phyloP scores from a whole-genome alignment of 805 yeast species.

The Candida adriatica region DNA sequence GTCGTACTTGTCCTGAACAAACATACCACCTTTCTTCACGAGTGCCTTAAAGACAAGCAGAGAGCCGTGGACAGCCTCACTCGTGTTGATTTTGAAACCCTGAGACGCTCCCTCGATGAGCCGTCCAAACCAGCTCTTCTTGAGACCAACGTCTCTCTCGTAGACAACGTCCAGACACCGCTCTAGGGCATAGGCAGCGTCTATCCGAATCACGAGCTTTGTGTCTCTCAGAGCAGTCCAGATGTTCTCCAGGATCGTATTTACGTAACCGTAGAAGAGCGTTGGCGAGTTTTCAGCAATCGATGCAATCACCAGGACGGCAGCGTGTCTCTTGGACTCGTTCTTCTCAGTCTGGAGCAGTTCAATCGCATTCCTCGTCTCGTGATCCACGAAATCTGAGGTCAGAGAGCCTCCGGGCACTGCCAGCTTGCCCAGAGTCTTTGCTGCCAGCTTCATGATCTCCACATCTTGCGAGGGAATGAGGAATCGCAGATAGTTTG shows the following conservation, averaged over 20 bases:
- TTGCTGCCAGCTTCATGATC: conserved; percentile 82
- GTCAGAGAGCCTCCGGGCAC: conserved; percentile 85
- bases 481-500: conserved; percentile 78
- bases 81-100: conserved; percentile 44
- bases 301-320: conserved; percentile 73
- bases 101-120: conserved; percentile 62
- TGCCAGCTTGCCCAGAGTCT: conserved; percentile 82
- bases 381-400: conserved; percentile 88
- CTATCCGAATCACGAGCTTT: conserved; percentile 66
- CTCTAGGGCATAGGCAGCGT: conserved; percentile 76
- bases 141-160: conserved; percentile 64
- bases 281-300: conserved; percentile 87
- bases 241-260: conserved; percentile 70
- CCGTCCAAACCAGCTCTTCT: conserved; percentile 69
- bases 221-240: conserved; percentile 86
- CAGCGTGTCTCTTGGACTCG: conserved; percentile 85
- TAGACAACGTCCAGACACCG: conserved; percentile 74
- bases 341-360: conserved; percentile 87
- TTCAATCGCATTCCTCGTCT: conserved; percentile 83
- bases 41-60: conserved; percentile 77
- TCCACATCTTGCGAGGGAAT: conserved; percentile 77
- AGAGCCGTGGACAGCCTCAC: conserved; percentile 83
- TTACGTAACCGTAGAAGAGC: conserved; percentile 67
- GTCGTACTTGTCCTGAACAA: conserved; percentile 64
- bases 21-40: conserved; percentile 62